Evolutionary conservation across 139 green algal species (phyloP).

Genomic region (Eudorina sp.): DNA sequence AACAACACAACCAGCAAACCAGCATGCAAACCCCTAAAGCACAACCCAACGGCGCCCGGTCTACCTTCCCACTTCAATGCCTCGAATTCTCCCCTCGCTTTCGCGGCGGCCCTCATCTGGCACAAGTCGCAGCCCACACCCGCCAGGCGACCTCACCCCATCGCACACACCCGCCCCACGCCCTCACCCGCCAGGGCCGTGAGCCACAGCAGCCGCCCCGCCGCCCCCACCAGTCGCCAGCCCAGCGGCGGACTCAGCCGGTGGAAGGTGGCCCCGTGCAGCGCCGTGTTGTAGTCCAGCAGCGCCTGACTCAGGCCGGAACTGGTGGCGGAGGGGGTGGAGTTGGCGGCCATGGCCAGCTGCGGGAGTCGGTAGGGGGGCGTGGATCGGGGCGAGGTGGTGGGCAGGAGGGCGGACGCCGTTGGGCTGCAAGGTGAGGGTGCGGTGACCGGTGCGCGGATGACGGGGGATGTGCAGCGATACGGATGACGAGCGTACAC

Average conservation of each 20-base stretch:
- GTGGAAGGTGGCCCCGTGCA: conserved; percentile 34
- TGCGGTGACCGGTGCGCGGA: too few relatives aligned
- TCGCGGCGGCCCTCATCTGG: too few relatives aligned
- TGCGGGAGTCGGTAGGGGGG: background rate
- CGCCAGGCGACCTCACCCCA: too few relatives aligned
- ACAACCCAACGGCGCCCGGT: too few relatives aligned
- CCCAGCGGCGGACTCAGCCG: conserved; percentile 2
- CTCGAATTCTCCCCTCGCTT: too few relatives aligned
- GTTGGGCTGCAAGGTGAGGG: too few relatives aligned
- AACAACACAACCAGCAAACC: too few relatives aligned
- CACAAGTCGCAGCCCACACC: too few relatives aligned
- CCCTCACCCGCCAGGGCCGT: conserved; percentile 10
- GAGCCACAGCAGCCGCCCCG: background rate
- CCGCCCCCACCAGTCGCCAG: conserved; percentile 1
- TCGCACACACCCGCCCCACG: background rate
- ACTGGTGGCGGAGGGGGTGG: conserved; percentile 35
- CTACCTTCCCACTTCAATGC: too few relatives aligned
- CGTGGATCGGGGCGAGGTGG: background rate
- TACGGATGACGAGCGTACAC: too few relatives aligned
- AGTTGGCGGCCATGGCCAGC: conserved; percentile 51
- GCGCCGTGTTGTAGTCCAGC: conserved; percentile 42
- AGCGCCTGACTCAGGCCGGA: conserved; percentile 37
- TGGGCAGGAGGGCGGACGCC: background rate
- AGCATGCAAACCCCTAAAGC: too few relatives aligned
- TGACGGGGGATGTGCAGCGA: too few relatives aligned